Evolutionary conservation across 352 stramenopile genomes (phyloP), one percentile per base, ranked within the genome.

Genomic region (Paralagenidium karlingii): DNA sequence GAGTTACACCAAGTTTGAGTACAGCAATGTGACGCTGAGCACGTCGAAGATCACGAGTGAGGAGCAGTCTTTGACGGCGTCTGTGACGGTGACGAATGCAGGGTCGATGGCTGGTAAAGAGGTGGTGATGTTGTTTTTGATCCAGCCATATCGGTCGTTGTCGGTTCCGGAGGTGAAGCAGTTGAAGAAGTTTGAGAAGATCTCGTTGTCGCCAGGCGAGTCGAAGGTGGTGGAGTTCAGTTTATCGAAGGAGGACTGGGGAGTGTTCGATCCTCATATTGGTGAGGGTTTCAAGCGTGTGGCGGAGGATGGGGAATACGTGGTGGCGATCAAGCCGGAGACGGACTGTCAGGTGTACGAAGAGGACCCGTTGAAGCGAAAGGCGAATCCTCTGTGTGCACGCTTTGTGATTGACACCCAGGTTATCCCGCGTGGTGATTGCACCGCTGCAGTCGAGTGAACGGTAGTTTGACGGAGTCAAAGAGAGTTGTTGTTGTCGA

Each of bases 271-370:
- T 13, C 58, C 67, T 12, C 43, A 73, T 8, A 54, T 71, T 11
- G 68, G 68, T 3, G 20, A 40, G 2, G 70, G 68, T 12, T 74
- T 83, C 31, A 24, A 58, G 19, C 34, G 42, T 9, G 34, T 45
- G 1, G 49, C 51, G 5, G 63, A 84, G 27, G 34, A 49, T 0
- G 69, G 76, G 1, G 59, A 74, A 34, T 86, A 76, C 38, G 37
- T 66, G 3, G 47, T 85, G n/a, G 70, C 66, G 11, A 53, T 82
- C 53, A 77, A 77, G 42, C 58, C 60, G n/a, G 62, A 77, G 39
- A 82, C 63, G 10, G 47, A 60, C 32, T 75, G 63, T 29, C 45
- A 65, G 26, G 53, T 68, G 20, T 63, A 71, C 49, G 49, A 46
- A 46, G 25, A 41, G 8, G 16, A 24, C n/a, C n/a, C n/a, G n/a